Percentiles rank a stretch among this genome's conserved stretches.
Evolutionary conservation across 2,329 filamentous ascomycete genomes (phyloP).

Genomic region (Xylariaceae sp.): DNA sequence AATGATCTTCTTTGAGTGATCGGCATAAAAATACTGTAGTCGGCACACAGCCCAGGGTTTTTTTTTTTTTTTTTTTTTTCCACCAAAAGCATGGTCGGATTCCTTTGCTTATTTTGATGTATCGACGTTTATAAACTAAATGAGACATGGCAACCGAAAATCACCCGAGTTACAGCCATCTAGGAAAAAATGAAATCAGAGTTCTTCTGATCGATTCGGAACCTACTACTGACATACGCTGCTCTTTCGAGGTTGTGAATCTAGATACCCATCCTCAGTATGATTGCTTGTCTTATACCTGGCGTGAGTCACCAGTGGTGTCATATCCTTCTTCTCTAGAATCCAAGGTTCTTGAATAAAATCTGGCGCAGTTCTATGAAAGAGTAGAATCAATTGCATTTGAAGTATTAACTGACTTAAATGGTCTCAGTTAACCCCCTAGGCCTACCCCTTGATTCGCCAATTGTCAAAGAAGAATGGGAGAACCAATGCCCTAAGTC

Average conservation of each 20-base stretch:
- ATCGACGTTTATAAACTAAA: neutral
- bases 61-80: too few relatives aligned
- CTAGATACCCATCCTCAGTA: neutral
- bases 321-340: too few relatives aligned
- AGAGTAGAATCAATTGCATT: too few relatives aligned
- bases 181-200: neutral
- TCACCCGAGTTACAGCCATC: neutral
- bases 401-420: neutral
- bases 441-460: neutral
- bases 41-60: too few relatives aligned
- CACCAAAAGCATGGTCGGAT: neutral
- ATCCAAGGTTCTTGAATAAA: neutral
- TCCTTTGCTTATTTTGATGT: neutral
- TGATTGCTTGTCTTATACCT: slow-evolving; percentile 17
- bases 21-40: neutral
- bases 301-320: too few relatives aligned
- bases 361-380: neutral
- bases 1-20: too few relatives aligned
- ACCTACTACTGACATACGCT: neutral
- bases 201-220: neutral
- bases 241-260: neutral
- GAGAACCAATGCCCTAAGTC: neutral
- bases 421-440: neutral
- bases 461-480: neutral
- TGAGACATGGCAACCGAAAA: neutral